Conservation (phyloP, 805 yeast genomes). For the Metschnikowia vanudenii region DNA sequence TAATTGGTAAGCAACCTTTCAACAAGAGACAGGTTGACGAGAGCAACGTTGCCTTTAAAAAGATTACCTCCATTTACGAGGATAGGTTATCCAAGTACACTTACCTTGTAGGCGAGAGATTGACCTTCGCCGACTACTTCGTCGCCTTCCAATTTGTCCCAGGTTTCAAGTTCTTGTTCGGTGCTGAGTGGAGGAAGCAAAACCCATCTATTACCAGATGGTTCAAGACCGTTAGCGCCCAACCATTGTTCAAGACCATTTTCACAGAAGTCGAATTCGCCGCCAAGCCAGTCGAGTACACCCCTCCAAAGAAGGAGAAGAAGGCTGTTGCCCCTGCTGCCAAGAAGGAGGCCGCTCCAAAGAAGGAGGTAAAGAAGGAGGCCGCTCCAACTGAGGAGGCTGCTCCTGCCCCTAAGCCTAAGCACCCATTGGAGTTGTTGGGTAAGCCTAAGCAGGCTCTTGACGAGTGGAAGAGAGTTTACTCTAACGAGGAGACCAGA, state of each 20-base stretch:
- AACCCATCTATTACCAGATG: conserved; percentile 69
- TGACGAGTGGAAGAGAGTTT: conserved; percentile 94
- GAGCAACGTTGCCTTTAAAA: conserved; percentile 33
- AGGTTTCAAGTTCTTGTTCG: conserved; percentile 60
- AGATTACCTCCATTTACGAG: conserved; percentile 48
- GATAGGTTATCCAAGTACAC: conserved; percentile 57
- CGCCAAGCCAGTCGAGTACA: conserved; percentile 62
- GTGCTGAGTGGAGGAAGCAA: conserved; percentile 58
- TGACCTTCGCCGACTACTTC: conserved; percentile 64
- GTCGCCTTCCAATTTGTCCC: conserved; percentile 49
- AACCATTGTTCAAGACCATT: conserved; percentile 48
- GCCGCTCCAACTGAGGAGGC: conserved; percentile 33
- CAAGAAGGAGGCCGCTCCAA: conserved; percentile 28
- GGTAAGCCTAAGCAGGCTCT: conserved; percentile 68
- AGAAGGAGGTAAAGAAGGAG: no score
- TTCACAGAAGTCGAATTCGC: conserved; percentile 54
- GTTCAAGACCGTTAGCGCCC: conserved; percentile 55
- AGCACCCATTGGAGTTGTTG: conserved; percentile 86
- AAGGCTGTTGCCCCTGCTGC: conserved; percentile 44
- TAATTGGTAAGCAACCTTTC: conserved; percentile 67
- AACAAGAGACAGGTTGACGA: conserved; percentile 69
- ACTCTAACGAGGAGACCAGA: conserved; percentile 98
- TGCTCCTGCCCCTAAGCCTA: conserved; percentile 71
- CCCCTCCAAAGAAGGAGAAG: conserved; percentile 71
- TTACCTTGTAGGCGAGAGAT: conserved; percentile 64